Base-by-base conservation (phyloP, 306 rosid genomes). In the Quillaja saponaria region DNA sequence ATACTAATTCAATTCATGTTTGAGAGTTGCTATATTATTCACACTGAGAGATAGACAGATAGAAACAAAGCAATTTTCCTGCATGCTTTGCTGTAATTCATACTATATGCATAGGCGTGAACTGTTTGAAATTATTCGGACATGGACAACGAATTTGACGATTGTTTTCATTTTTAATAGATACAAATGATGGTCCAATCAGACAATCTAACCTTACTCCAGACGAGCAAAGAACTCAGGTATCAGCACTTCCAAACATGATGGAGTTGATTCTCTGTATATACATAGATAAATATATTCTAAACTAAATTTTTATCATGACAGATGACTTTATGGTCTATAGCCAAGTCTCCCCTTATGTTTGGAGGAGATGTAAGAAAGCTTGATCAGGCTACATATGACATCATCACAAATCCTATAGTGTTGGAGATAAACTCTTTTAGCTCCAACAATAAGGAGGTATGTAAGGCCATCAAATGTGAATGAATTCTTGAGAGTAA, bases 301-400 rank as follows among this genome's bases (percentile, higher is more conserved):
- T 70, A 33, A 63, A 49, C 49, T 50, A 39, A 56, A 48, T 46
- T 39, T 67, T 49, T 15, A 48, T 57, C 57, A 1, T 78, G 49
- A 47, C 85, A 92, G 99, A 78, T 89, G 83, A 89, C 95, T 58
- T 66, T 92, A 67, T 92, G 99, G 96, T 76, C 89, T 55, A 74
- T 92, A 74, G 87, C 99, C 38, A 92, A 81, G 78, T 92, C 99
- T 81, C 99, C 99, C 64, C 84, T 92, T 52, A 92, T 89, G 95
- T 92, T 58, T 78, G 99, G 99, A 19, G 99, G 99, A 52, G 99
- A 92, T 81, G 69, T 92, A 76, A 79, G 95, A 69, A 83, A 78
- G 41, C 76, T 89, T 4, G 85, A 89, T 57, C 47, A 76, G 17
- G 6, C 52, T 34, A 82, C 95, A 34, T 78, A 42, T 41, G 67